phyloP scores from a whole-genome alignment of 2,329 filamentous ascomycete genomes.

The Colletotrichum gigasporum region DNA sequence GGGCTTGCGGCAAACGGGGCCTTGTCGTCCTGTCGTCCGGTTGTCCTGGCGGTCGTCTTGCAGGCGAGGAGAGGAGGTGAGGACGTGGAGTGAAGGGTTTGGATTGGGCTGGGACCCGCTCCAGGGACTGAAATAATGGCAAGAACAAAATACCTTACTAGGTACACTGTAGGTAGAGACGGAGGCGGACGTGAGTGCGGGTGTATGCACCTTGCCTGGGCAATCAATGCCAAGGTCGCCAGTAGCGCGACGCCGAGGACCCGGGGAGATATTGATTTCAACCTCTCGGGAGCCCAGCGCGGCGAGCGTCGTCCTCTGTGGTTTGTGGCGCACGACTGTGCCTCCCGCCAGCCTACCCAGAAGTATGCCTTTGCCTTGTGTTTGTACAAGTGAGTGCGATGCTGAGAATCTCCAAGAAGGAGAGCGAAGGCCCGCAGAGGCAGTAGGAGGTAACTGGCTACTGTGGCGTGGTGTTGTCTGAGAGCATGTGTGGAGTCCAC shows the following conservation, averaged over 20 bases:
- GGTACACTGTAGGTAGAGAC: too few species aligned
- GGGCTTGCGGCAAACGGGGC: constrained; percentile 7
- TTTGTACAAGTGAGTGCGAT: too few species aligned
- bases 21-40: neutral
- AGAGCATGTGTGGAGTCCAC: too few species aligned
- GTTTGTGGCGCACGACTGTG: too few species aligned
- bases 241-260: neutral
- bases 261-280: neutral
- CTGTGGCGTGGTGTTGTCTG: too few species aligned
- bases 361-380: too few species aligned
- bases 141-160: neutral
- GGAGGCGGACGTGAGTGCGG: neutral
- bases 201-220: neutral
- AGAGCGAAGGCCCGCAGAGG: too few species aligned
- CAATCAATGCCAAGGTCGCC: constrained; percentile 17
- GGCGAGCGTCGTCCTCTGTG: too few species aligned
- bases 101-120: neutral
- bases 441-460: too few species aligned
- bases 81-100: neutral
- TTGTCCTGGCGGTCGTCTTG: constrained; percentile 5
- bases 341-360: too few species aligned
- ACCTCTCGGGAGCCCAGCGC: neutral
- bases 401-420: too few species aligned
- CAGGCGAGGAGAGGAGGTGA: neutral
- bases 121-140: neutral